These are phyloP conservation scores for Murraya paniculata DNA, from an alignment of 345 rosid species.

Conservation along the genomic window DNA sequence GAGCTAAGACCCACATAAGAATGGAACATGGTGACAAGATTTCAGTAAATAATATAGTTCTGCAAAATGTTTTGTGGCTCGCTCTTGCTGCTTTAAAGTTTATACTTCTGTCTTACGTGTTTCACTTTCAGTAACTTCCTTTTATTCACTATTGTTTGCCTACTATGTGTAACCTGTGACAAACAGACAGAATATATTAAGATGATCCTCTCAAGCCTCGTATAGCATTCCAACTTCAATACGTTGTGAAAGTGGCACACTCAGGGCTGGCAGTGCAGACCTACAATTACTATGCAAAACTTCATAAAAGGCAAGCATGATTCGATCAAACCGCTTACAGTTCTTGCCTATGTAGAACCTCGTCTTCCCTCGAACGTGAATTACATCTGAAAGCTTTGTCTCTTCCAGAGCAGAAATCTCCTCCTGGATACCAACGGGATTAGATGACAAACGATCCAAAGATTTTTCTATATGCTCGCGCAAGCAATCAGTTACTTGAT, in stretches of 20 bases:
- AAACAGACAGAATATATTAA: neutral
- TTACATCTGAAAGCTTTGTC: slow-evolving; percentile 44
- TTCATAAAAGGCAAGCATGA: slow-evolving; percentile 58
- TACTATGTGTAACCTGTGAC: neutral
- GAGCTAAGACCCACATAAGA: neutral
- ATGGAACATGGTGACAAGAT: neutral
- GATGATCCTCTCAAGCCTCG: slow-evolving; percentile 38
- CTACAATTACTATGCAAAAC: slow-evolving; percentile 59
- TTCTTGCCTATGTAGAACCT: slow-evolving; percentile 48
- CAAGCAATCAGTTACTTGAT: slow-evolving; percentile 47
- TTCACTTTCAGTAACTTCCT: neutral
- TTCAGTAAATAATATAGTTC: neutral
- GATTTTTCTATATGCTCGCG: slow-evolving; percentile 24
- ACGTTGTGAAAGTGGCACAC: slow-evolving; percentile 44
- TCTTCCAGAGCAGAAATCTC: slow-evolving; percentile 41
- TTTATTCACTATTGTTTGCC: neutral
- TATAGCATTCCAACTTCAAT: slow-evolving; percentile 70
- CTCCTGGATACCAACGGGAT: slow-evolving; percentile 20
- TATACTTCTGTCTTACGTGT: neutral
- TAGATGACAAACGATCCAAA: slow-evolving; percentile 1
- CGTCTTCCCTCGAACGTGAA: slow-evolving; percentile 61
- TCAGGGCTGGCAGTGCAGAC: slow-evolving; percentile 58
- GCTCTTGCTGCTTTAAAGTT: neutral
- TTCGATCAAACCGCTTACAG: slow-evolving; percentile 50
- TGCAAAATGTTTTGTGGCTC: neutral